phyloP scores from a whole-genome alignment of 352 stramenopile species.

The Phytophthora macrochlamydospora region DNA sequence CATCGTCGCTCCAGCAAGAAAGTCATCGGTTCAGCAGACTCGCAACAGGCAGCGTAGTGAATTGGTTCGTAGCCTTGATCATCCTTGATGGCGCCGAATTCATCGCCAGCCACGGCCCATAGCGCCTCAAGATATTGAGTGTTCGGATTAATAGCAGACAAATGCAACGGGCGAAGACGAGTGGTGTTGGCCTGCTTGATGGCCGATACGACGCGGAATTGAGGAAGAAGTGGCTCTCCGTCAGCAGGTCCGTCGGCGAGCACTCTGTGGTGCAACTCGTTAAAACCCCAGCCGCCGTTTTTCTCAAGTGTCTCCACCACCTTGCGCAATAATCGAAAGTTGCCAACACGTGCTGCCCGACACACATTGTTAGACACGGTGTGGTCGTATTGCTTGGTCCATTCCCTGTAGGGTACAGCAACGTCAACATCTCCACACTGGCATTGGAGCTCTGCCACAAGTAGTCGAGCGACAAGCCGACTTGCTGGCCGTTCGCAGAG shows the following conservation, averaged over 20 bases:
- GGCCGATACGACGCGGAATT: constrained; percentile 65
- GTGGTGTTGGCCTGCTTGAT: constrained; percentile 73
- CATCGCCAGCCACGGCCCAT: constrained; percentile 59
- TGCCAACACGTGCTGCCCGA: constrained; percentile 41
- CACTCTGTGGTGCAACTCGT: constrained; percentile 65
- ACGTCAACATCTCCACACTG: constrained; percentile 67
- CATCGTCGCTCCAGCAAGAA: constrained; percentile 67
- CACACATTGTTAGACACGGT: constrained; percentile 37
- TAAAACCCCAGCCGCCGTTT: constrained; percentile 61
- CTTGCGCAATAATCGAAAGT: constrained; percentile 51
- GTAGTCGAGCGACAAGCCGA: constrained; percentile 20
- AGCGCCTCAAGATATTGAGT: constrained; percentile 63
- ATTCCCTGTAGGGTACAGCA: constrained; percentile 69
- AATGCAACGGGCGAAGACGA: constrained; percentile 67
- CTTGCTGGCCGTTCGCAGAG: constrained; percentile 4
- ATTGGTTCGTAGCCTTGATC: constrained; percentile 65
- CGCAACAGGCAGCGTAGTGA: constrained; percentile 71
- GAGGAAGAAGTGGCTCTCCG: constrained; percentile 36
- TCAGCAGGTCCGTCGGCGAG: constrained; percentile 42
- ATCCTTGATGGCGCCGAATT: constrained; percentile 59
- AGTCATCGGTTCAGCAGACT: constrained; percentile 51
- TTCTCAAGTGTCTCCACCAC: constrained; percentile 60
- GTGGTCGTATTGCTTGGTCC: constrained; percentile 33
- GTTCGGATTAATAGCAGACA: constrained; percentile 80
- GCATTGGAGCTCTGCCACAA: constrained; percentile 51